Evolutionary conservation across 2,329 filamentous ascomycete genomes (phyloP), one percentile per base, ranked within the genome.

Genomic region (Sphaerulina musiva): DNA sequence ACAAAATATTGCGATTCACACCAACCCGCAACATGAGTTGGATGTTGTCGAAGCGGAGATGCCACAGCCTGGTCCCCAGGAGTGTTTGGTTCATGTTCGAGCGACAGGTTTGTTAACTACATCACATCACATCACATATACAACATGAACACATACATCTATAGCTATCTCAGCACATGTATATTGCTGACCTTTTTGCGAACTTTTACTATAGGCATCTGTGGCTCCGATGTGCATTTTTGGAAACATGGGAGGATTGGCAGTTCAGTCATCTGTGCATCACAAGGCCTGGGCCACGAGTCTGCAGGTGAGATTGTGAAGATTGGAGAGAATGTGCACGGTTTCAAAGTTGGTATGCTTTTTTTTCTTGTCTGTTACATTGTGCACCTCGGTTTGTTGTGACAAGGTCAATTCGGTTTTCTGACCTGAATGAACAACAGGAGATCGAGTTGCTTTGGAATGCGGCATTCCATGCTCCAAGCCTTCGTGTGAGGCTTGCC

Each of bases 381-480:
- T 48, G 34, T 23, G 31, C 12, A n/a, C 26, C 43, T 23, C 46
- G 46, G 31, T 20, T 34, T 26, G 31, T 36, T 43, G 17, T 29
- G 9, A 38, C 6, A 38, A 38, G 34, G 34, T 36, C 34, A 36
- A 10, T 9, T n/a, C 3, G 31, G 36, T 26, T 29, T 44, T 32
- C 26, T 51, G 9, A 51, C n/a, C 39, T 20, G 3, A 20, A 53
- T 9, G 29, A 38, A 14, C 4, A 6, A 7, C 38, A 64, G 65
- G 66, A 48, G 67, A 69, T 47, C 50, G 62, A 10, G 67, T 69
- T 11, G 66, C 66, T n/a, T 58, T 69, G 48, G 66, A 69, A 60
- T 64, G 61, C 55, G 66, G 66, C 26, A 64, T 68, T 7, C 64
- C 67, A 6, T 69, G 66, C 57, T 61, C 53, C 17, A 62, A 62